Evolutionary conservation across 495 filamentous ascomycete species (phyloP).

Genomic region (Immersiella caudata): DNA sequence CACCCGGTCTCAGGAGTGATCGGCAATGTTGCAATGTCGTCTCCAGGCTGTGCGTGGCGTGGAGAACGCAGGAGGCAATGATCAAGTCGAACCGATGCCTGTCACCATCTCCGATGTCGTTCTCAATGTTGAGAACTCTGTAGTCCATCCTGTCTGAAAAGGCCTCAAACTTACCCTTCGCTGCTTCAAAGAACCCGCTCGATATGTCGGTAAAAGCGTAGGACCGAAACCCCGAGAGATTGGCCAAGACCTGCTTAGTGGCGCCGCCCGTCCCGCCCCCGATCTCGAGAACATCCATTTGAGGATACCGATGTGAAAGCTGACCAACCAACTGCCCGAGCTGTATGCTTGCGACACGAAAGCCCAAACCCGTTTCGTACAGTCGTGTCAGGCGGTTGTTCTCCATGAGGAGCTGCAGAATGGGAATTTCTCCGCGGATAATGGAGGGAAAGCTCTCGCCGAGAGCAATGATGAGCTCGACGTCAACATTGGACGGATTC

Average conservation of each 20-base stretch:
- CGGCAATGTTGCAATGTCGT: conserved; percentile 46
- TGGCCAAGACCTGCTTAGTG: conserved; percentile 39
- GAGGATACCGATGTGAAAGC: conserved; percentile 44
- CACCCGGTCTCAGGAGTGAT: conserved; percentile 52
- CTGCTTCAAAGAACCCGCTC: conserved; percentile 41
- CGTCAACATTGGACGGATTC: conserved; percentile 1
- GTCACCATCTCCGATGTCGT: conserved; percentile 41
- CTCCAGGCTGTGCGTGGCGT: conserved; percentile 48
- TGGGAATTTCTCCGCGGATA: conserved; percentile 36
- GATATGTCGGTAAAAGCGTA: conserved; percentile 56
- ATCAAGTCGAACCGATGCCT: conserved; percentile 53
- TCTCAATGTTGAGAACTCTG: conserved; percentile 49
- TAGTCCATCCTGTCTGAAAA: conserved; percentile 45
- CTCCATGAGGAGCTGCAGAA: conserved; percentile 42
- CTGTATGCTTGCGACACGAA: conserved; percentile 13
- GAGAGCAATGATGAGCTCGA: conserved; percentile 27
- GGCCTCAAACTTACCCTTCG: conserved; percentile 9
- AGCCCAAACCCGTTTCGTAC: conserved; percentile 30
- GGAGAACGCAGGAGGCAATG: conserved; percentile 46
- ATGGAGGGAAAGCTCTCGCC: conserved; percentile 39
- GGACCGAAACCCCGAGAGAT: conserved; percentile 20
- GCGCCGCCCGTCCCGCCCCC: conserved; percentile 49
- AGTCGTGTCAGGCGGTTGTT: conserved; percentile 42
- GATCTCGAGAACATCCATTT: conserved; percentile 36
- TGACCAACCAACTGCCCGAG: conserved; percentile 26